phyloP scores from a whole-genome alignment of 805 yeast genomes.

The Kodamaea kakaduensis region DNA sequence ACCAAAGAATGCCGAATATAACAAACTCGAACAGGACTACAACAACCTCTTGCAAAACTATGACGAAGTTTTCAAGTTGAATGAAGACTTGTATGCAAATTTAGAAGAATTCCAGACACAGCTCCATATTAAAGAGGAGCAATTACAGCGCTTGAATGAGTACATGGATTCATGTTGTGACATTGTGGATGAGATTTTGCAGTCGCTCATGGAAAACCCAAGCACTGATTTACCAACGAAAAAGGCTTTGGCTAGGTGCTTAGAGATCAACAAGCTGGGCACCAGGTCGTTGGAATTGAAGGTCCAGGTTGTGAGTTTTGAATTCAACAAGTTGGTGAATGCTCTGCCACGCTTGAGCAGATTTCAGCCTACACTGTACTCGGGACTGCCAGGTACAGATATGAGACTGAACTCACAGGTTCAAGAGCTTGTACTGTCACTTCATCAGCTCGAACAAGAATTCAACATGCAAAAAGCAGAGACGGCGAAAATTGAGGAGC shows the following conservation, averaged over 20 bases:
- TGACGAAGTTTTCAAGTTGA: constrained; percentile 32
- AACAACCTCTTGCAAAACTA: constrained; percentile 23
- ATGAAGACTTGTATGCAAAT: constrained; percentile 36
- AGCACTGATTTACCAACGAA: constrained; percentile 16
- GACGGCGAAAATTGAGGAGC: constrained; percentile 18
- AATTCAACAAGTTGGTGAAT: constrained; percentile 13
- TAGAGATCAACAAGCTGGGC: constrained; percentile 13
- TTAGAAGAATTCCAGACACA: constrained; percentile 33
- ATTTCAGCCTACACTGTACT: not conserved
- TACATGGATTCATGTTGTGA: constrained; percentile 14
- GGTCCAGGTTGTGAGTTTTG: constrained; percentile 20
- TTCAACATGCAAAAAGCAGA: constrained; percentile 19
- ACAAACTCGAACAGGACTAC: constrained; percentile 18
- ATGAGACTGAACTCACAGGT: not conserved
- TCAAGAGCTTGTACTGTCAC: constrained; percentile 4
- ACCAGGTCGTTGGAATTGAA: constrained; percentile 19
- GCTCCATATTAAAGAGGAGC: constrained; percentile 26
- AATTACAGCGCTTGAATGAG: constrained; percentile 14
- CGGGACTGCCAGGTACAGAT: not conserved
- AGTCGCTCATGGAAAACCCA: constrained; percentile 16
- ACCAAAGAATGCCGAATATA: constrained; percentile 8
- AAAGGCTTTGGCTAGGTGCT: constrained; percentile 16
- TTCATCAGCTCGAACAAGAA: constrained; percentile 23
- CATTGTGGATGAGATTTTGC: constrained; percentile 20
- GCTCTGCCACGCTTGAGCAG: constrained; percentile 3